phyloP scores from a whole-genome alignment of 805 yeast genomes.

The Sugiyamaella valdiviana region DNA sequence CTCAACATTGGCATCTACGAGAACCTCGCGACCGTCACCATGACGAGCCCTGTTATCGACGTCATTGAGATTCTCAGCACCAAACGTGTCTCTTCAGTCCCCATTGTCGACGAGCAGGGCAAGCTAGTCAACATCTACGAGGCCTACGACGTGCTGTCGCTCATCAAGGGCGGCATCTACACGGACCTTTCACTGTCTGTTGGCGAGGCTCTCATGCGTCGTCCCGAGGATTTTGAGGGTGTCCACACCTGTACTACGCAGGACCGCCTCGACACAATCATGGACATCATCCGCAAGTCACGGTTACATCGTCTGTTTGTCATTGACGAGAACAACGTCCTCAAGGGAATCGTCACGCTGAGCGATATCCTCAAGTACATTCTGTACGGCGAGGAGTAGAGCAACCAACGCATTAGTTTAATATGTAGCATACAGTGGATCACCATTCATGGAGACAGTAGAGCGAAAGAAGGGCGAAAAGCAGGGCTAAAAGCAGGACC shows the following conservation, averaged over 20 bases:
- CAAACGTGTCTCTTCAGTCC: constrained; percentile 83
- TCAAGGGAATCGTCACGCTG: constrained; percentile 80
- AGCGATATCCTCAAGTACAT: constrained; percentile 86
- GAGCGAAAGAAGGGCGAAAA: neutral
- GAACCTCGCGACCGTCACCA: constrained; percentile 66
- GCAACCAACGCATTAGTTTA: neutral
- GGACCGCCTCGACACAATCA: constrained; percentile 79
- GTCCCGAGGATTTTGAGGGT: constrained; percentile 96
- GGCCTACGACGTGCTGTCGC: constrained; percentile 87
- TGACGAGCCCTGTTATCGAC: constrained; percentile 90
- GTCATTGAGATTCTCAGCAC: constrained; percentile 77
- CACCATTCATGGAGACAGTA: neutral
- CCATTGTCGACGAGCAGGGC: constrained; percentile 73
- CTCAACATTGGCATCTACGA: constrained; percentile 50
- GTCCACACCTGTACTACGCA: constrained; percentile 89
- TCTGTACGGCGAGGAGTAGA: constrained; percentile 47
- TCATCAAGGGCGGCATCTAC: constrained; percentile 91
- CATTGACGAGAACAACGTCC: constrained; percentile 73
- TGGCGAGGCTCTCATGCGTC: constrained; percentile 90
- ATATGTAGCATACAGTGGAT: neutral
- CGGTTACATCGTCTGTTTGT: constrained; percentile 88
- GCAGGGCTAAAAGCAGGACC: no score
- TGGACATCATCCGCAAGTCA: constrained; percentile 89
- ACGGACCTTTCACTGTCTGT: constrained; percentile 85
- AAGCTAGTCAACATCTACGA: constrained; percentile 85